phyloP scores from a whole-genome alignment of 2,329 filamentous ascomycete species.

The Aspergillus fumigatus region DNA sequence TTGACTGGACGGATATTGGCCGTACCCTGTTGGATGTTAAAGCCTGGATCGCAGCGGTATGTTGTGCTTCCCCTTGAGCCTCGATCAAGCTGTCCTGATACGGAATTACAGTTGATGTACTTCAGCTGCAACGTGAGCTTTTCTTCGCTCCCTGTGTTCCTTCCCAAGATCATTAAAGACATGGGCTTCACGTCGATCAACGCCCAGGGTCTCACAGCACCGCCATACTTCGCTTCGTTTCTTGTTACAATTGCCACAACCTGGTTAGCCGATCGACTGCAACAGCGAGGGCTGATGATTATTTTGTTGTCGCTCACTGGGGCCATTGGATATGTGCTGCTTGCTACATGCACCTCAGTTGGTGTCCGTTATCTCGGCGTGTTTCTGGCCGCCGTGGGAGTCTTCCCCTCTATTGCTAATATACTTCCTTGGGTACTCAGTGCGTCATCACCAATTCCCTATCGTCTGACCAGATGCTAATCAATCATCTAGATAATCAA shows the following conservation, averaged over 20 bases:
- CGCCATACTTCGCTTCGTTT: conserved; percentile 66
- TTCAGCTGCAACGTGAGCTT: conserved; percentile 62
- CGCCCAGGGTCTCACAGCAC: conserved; percentile 68
- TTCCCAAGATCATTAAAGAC: conserved; percentile 57
- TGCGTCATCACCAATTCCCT: conserved; percentile 18
- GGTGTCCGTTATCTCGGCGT: conserved; percentile 50
- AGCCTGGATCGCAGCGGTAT: conserved; percentile 46
- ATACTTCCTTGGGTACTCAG: conserved; percentile 65
- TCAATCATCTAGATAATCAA: conserved; percentile 55
- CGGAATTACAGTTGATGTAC: conserved; percentile 45
- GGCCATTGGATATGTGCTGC: conserved; percentile 60
- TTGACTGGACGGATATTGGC: conserved; percentile 47
- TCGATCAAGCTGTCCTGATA: not conserved
- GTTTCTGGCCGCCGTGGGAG: conserved; percentile 55
- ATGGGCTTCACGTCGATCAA: conserved; percentile 66
- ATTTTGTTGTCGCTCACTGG: conserved; percentile 53
- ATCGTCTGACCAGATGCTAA: not conserved
- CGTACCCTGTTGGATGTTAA: conserved; percentile 42
- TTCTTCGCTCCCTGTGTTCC: conserved; percentile 60
- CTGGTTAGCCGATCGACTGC: conserved; percentile 60
- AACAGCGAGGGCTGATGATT: conserved; percentile 61
- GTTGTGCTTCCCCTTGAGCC: conserved; percentile 6
- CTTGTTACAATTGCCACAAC: conserved; percentile 58
- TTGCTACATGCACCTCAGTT: conserved; percentile 53
- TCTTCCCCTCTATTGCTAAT: conserved; percentile 66